Evolutionary conservation across 2,329 filamentous ascomycete species (phyloP).

Genomic region (Orbilia javanica): DNA sequence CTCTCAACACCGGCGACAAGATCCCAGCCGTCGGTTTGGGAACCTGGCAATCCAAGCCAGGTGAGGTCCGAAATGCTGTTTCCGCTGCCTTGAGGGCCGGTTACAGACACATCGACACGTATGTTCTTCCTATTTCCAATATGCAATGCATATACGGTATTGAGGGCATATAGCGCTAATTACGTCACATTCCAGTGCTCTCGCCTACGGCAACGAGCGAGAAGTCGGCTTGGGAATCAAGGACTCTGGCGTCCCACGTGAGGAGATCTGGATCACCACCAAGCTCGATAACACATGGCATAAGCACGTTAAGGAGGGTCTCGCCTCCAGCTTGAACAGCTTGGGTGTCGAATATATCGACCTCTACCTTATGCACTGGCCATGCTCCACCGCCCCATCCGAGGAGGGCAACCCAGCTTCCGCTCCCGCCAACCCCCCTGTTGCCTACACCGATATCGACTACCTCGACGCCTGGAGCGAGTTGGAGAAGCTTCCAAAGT

Average conservation of each 20-base stretch:
- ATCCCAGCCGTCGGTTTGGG: constrained; percentile 82
- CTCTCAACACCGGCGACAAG: constrained; percentile 80
- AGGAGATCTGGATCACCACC: constrained; percentile 79
- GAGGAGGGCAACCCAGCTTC: constrained; percentile 64
- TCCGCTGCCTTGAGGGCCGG: constrained; percentile 76
- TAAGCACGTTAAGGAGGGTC: constrained; percentile 74
- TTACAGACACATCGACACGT: constrained; percentile 81
- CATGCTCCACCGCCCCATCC: constrained; percentile 73
- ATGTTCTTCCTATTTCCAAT: constrained; percentile 49
- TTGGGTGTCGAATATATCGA: constrained; percentile 62
- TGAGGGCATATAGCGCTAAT: not conserved
- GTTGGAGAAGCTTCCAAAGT: constrained; percentile 77
- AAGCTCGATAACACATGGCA: constrained; percentile 87
- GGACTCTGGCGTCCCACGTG: constrained; percentile 74
- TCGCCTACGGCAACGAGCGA: constrained; percentile 81
- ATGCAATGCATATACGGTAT: not conserved
- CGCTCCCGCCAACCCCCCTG: constrained; percentile 67
- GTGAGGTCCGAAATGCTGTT: constrained; percentile 78
- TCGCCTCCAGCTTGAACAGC: constrained; percentile 66
- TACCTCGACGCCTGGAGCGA: constrained; percentile 82
- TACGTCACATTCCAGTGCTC: constrained; percentile 66
- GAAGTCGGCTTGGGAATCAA: constrained; percentile 77
- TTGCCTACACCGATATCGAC: constrained; percentile 82
- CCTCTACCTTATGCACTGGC: constrained; percentile 76
- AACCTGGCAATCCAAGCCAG: constrained; percentile 81